These are phyloP conservation scores for Cryoendolithus antarcticus DNA, from an alignment of 2,329 filamentous ascomycete genomes.

Conservation along the genomic window DNA sequence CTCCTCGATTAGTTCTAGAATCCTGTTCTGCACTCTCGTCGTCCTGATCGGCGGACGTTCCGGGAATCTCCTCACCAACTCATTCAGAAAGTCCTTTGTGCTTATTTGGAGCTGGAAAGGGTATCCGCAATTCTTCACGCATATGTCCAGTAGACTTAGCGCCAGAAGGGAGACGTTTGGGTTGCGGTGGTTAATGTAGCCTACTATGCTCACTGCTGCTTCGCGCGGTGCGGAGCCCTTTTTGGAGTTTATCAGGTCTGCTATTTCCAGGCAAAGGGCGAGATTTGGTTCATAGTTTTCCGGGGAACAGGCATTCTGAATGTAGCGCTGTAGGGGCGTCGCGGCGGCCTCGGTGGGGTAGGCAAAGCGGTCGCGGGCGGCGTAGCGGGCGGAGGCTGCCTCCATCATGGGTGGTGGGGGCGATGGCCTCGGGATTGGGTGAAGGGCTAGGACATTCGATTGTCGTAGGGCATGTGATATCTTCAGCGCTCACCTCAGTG, in stretches of 20 bases:
- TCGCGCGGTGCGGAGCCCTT: constrained; percentile 93
- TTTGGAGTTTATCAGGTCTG: constrained; percentile 93
- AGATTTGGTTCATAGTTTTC: constrained; percentile 98
- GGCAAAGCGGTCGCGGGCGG: constrained; percentile 85
- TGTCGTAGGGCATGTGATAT: too few species aligned
- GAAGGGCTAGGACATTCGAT: too few species aligned
- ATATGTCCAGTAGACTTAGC: constrained; percentile 85
- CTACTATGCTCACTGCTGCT: constrained; percentile 83
- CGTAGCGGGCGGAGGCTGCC: constrained; percentile 89
- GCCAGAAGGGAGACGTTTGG: constrained; percentile 87
- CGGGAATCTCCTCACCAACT: constrained; percentile 89
- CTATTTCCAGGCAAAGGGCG: constrained; percentile 88
- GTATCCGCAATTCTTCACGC: constrained; percentile 99
- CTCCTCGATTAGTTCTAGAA: constrained; percentile 93
- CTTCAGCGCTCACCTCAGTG: too few species aligned
- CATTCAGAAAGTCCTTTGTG: constrained; percentile 97
- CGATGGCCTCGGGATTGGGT: too few species aligned
- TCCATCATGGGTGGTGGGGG: constrained; percentile 46
- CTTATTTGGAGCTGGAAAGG: constrained; percentile 97
- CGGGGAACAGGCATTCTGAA: constrained; percentile 89
- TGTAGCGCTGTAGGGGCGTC: constrained; percentile 86
- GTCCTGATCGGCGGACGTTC: constrained; percentile 80
- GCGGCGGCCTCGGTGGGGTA: constrained; percentile 65
- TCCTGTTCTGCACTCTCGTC: constrained; percentile 78
- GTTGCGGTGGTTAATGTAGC: constrained; percentile 93